Evolutionary conservation across 345 rosid species (phyloP), one percentile per base, ranked within the genome.

Genomic region (Bruguiera sexangula): DNA sequence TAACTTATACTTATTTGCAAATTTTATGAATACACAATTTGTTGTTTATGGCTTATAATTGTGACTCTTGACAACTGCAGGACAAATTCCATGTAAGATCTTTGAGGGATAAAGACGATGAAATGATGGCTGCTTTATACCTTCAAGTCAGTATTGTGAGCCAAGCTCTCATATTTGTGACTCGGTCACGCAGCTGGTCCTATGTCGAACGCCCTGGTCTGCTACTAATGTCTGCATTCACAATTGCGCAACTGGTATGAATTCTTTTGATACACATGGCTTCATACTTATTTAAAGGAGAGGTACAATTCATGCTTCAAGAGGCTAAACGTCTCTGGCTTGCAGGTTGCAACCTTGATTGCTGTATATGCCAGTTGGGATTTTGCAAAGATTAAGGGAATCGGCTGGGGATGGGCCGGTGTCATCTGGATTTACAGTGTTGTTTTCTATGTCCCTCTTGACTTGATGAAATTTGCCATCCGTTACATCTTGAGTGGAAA

Each of bases 101-200:
- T 22, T 43, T 94, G 3, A 79, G 73, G 63, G 69, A 60, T 5
- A 76, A 15, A 0, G 84, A 73, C 0, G 51, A 82, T 27, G 93
- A 91, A 70, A 81, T 87, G 84, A 94, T 85, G 86, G 86, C 89
- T 61, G 98, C 96, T 70, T 72, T 94, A 59, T 94, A 91, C 78
- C 85, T 94, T 37, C 98, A 94, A 94, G 98, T 94, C 59, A 94
- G 98, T 80, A 94, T 91, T 5, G 92, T 94, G 73, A 94, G 98
- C 74, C 97, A 91, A 80, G 93, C 98, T 31, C 80, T 91, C 43
- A 94, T 94, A 61, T 94, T 94, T 56, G 97, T 94, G 46, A 94
- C 98, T 20, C 73, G 98, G 66, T 94, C 98, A 6, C 86, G 96
- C 75, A 81, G 97, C 87, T 94, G 95, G 95, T 94, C 97, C 37